Conservation (phyloP, 2,329 filamentous ascomycete genomes). For the Rhynchosporium graminicola region DNA sequence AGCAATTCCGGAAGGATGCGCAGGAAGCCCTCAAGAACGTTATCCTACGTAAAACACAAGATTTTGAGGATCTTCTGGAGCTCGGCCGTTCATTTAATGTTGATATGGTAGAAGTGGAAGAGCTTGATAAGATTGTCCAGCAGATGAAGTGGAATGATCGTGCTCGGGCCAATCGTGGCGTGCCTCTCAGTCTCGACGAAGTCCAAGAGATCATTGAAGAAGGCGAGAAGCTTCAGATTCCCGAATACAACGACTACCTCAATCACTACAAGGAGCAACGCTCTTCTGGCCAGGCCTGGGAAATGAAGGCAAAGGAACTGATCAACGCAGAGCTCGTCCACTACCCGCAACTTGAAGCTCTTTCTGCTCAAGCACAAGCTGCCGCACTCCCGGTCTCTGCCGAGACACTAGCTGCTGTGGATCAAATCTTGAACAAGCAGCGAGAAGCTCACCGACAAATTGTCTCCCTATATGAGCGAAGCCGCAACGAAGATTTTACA, state of each 20-base stretch:
- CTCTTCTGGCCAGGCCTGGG: constrained; percentile 80
- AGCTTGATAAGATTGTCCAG: constrained; percentile 75
- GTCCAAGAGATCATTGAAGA: constrained; percentile 78
- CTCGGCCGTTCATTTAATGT: constrained; percentile 87
- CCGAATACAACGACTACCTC: constrained; percentile 78
- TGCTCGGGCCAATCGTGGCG: constrained; percentile 63
- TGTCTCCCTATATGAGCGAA: constrained; percentile 75
- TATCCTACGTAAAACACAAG: constrained; percentile 62
- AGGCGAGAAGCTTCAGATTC: constrained; percentile 75
- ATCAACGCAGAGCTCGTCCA: constrained; percentile 91
- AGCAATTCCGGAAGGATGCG: constrained; percentile 79
- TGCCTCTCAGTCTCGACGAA: constrained; percentile 73
- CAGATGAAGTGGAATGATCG: constrained; percentile 88
- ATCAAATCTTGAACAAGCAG: constrained; percentile 93
- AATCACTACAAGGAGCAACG: constrained; percentile 75
- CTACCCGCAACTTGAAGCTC: constrained; percentile 89
- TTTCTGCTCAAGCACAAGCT: constrained; percentile 76
- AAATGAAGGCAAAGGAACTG: constrained; percentile 87
- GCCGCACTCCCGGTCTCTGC: constrained; percentile 76
- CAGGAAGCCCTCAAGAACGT: constrained; percentile 68
- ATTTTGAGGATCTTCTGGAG: constrained; percentile 91
- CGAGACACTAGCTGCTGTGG: constrained; percentile 78
- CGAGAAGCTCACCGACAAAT: constrained; percentile 92
- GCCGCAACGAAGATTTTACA: constrained; percentile 70
- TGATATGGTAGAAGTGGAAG: constrained; percentile 85